Conservation (phyloP, 352 stramenopile genomes). For the Globisporangium middletonii region DNA sequence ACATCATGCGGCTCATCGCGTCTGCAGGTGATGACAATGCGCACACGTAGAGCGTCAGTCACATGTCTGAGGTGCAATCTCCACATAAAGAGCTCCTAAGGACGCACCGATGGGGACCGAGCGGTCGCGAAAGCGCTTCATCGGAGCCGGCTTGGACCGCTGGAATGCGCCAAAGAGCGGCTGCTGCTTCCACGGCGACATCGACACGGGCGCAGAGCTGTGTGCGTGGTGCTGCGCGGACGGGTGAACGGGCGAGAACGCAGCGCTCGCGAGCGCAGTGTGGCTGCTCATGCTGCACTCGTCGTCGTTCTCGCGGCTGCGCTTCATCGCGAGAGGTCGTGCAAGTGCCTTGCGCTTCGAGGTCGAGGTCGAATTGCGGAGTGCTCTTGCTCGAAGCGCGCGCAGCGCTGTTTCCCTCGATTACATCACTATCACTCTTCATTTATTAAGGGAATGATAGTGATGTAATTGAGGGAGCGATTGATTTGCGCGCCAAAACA, state of each 20-base stretch:
- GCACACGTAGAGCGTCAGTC: not conserved
- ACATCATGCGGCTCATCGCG: slow-evolving; percentile 73
- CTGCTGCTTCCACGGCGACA: slow-evolving; percentile 55
- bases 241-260: slow-evolving; percentile 9
- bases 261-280: slow-evolving; percentile 7
- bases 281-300: slow-evolving; percentile 1
- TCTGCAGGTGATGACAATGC: slow-evolving; percentile 22
- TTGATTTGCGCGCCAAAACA: too few relatives aligned
- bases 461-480: too few relatives aligned
- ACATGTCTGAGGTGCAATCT: not conserved
- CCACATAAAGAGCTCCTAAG: not conserved
- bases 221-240: slow-evolving; percentile 4
- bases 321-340: slow-evolving; percentile 12
- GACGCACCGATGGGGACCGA: slow-evolving; percentile 57
- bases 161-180: slow-evolving; percentile 3
- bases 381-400: not conserved
- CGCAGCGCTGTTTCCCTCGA: not conserved
- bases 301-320: slow-evolving; percentile 18
- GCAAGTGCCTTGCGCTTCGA: not conserved
- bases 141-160: slow-evolving; percentile 12
- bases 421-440: too few relatives aligned
- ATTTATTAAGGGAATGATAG: too few relatives aligned
- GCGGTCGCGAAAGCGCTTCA: slow-evolving; percentile 66
- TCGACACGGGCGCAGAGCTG: slow-evolving; percentile 20
- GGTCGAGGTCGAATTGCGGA: not conserved